Conservation (phyloP, 768 basidiomycete genomes). For the Panellus pusillus region DNA sequence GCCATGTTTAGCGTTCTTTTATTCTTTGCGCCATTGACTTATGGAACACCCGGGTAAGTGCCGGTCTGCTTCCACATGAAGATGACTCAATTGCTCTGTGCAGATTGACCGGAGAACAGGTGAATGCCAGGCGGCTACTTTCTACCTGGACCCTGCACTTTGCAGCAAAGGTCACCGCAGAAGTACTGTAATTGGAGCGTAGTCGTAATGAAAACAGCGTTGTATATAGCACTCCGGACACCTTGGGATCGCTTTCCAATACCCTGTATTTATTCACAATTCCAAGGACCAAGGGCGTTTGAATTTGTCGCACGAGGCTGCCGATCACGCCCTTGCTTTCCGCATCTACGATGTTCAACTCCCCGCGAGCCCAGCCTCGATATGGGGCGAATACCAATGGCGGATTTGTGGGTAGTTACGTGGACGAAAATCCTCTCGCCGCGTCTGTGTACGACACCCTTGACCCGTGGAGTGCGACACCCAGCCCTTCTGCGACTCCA, state of each 20-base stretch:
- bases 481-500: conserved; percentile 69
- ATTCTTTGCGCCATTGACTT: conserved; percentile 88
- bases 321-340: conserved; percentile 3
- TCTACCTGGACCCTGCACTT: conserved; percentile 95
- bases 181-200: conserved; percentile 12
- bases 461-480: conserved; percentile 78
- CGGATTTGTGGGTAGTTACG: conserved; percentile 70
- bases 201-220: conserved; percentile 11
- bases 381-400: conserved; percentile 57
- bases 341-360: conserved; percentile 70
- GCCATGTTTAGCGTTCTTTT: conserved; percentile 64
- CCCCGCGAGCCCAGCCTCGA: conserved; percentile 71
- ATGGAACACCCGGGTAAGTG: conserved; percentile 92
- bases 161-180: conserved; percentile 53
- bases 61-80: not conserved
- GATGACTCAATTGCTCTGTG: conserved; percentile 18
- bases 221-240: conserved; percentile 16
- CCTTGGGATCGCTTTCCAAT: conserved; percentile 15
- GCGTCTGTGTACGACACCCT: conserved; percentile 75
- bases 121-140: conserved; percentile 81
- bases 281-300: conserved; percentile 6
- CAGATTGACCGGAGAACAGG: conserved; percentile 82
- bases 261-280: conserved; percentile 8
- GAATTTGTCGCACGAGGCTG: conserved; percentile 4
- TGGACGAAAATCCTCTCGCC: conserved; percentile 74